Evolutionary conservation across 352 stramenopile genomes (phyloP).

Genomic region (Phytophthora macrochlamydospora): DNA sequence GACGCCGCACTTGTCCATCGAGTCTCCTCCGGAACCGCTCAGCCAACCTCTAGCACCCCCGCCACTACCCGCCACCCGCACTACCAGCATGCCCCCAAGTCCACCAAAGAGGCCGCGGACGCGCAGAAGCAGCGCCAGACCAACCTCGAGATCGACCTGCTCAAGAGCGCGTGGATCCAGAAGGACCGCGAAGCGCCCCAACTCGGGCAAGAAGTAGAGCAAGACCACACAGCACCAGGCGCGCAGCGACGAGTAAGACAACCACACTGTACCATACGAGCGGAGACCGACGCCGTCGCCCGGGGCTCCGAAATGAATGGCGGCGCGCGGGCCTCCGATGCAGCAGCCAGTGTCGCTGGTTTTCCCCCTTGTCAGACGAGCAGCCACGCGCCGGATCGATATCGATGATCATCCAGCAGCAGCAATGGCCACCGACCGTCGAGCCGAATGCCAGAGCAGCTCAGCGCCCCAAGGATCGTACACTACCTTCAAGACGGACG

Average conservation of each 20-base stretch:
- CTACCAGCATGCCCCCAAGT: slow-evolving; percentile 38
- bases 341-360: slow-evolving; percentile 23
- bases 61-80: slow-evolving; percentile 12
- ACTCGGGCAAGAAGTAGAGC: slow-evolving; percentile 33
- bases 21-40: not conserved
- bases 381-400: slow-evolving; percentile 9
- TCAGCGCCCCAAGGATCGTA: slow-evolving; percentile 20
- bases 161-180: slow-evolving; percentile 67
- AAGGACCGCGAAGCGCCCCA: slow-evolving; percentile 58
- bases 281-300: not conserved
- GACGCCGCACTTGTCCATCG: slow-evolving; percentile 22
- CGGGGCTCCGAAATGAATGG: slow-evolving; percentile 17
- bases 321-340: slow-evolving; percentile 4
- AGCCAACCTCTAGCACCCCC: not conserved
- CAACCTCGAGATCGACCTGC: slow-evolving; percentile 67
- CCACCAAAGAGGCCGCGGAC: slow-evolving; percentile 40
- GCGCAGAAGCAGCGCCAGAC: slow-evolving; percentile 65
- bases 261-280: not conserved
- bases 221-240: not conserved
- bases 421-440: slow-evolving; percentile 10
- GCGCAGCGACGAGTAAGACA: not conserved
- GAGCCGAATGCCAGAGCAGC: slow-evolving; percentile 4
- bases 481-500: slow-evolving; percentile 33
- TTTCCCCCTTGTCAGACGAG: slow-evolving; percentile 20
- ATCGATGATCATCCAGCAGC: slow-evolving; percentile 21